These are phyloP conservation scores for Lasiosphaeris hirsuta DNA, from an alignment of 495 filamentous ascomycete species.

Conservation along the genomic window DNA sequence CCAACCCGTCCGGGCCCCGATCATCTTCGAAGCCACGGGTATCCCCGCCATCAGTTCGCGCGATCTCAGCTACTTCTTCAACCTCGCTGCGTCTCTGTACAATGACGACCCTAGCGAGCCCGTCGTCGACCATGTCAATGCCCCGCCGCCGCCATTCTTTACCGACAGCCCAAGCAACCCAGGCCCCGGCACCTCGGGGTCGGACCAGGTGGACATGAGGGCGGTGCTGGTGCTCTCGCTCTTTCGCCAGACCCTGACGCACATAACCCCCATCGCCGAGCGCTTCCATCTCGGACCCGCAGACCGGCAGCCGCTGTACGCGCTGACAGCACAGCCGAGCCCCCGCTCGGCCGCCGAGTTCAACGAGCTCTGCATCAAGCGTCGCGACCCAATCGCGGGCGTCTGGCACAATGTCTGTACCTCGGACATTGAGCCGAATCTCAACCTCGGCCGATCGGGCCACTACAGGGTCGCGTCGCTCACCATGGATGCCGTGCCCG, in stretches of 20 bases:
- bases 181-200: not conserved
- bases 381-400: constrained; percentile 6
- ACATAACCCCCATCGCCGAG: constrained; percentile 7
- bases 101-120: not conserved
- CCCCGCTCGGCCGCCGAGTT: constrained; percentile 10
- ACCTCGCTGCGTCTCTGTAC: constrained; percentile 7
- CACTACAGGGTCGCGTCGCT: constrained; percentile 4
- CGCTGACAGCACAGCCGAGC: constrained; percentile 13
- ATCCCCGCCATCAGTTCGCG: constrained; percentile 5
- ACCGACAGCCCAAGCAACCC: not conserved
- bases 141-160: not conserved
- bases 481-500: constrained; percentile 3
- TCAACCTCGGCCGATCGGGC: constrained; percentile 1
- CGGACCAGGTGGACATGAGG: not conserved
- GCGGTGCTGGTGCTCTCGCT: constrained; percentile 4
- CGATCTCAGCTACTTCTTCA: constrained; percentile 8
- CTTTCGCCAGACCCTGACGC: constrained; percentile 9
- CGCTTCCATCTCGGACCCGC: constrained; percentile 11
- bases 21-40: not conserved
- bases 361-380: constrained; percentile 8
- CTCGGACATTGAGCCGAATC: constrained; percentile 5
- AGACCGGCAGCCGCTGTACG: constrained; percentile 15
- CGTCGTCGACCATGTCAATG: not conserved
- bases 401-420: constrained; percentile 3
- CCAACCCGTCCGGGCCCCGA: not conserved